Evolutionary conservation across 805 yeast species (phyloP).

Genomic region (Pichia cephalocereana): DNA sequence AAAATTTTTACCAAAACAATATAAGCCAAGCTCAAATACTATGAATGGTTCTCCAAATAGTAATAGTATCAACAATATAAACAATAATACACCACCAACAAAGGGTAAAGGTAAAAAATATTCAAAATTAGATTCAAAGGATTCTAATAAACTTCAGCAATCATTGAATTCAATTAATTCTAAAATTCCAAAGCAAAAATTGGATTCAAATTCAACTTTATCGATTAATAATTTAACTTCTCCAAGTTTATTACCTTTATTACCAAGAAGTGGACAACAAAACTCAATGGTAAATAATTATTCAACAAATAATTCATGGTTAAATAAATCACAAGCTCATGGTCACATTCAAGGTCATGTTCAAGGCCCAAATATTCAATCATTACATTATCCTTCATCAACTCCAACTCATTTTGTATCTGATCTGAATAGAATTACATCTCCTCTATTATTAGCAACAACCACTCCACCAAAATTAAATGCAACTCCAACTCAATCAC

Average conservation of each 20-base stretch:
- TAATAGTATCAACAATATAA: neutral
- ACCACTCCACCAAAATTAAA: constrained; percentile 26
- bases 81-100: neutral
- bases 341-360: no score
- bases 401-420: constrained; percentile 68
- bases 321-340: constrained; percentile 16
- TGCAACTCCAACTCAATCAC: constrained; percentile 26
- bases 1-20: constrained; percentile 30
- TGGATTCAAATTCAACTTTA: neutral
- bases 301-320: constrained; percentile 22
- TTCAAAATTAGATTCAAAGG: neutral
- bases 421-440: constrained; percentile 51
- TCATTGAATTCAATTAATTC: neutral
- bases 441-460: constrained; percentile 53
- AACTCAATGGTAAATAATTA: constrained; percentile 2
- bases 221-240: constrained; percentile 15
- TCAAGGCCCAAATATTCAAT: constrained; percentile 32
- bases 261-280: constrained; percentile 27
- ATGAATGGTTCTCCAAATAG: constrained; percentile 8
- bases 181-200: neutral
- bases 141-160: constrained; percentile 5
- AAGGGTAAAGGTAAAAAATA: neutral
- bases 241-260: constrained; percentile 32
- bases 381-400: constrained; percentile 56
- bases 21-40: constrained; percentile 24